These are phyloP conservation scores for Panicum hallii DNA, from an alignment of 202 grass and related monocot genomes.

Conservation along the genomic window DNA sequence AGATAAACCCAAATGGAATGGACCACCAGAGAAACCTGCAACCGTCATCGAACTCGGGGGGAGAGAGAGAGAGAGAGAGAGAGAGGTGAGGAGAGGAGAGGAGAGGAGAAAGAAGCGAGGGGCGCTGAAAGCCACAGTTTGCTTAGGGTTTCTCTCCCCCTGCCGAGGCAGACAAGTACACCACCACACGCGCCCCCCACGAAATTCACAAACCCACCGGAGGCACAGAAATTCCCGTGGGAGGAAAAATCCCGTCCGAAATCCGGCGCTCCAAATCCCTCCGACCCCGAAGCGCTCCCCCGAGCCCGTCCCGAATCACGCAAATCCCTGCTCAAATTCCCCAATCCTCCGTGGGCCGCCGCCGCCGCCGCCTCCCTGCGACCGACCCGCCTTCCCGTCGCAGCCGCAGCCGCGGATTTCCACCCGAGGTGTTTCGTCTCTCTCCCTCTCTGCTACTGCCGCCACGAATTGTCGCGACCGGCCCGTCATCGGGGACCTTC, in stretches of 20 bases:
- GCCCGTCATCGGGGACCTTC: background rate
- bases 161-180: conserved; percentile 36
- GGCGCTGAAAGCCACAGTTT: conserved; percentile 24
- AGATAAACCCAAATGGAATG: conserved; percentile 2
- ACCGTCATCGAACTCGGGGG: conserved; percentile 8
- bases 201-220: conserved; percentile 47
- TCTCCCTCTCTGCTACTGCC: background rate
- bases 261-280: conserved; percentile 48
- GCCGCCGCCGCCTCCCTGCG: background rate
- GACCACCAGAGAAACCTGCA: background rate
- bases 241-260: conserved; percentile 42
- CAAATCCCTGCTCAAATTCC: conserved; percentile 39
- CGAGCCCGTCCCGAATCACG: conserved; percentile 23
- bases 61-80: background rate
- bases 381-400: background rate
- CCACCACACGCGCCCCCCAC: conserved; percentile 31
- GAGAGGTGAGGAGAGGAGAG: background rate
- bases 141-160: conserved; percentile 59
- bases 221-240: conserved; percentile 40
- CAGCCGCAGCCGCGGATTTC: conserved; percentile 26
- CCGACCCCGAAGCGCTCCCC: background rate
- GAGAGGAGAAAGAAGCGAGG: background rate
- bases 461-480: conserved; percentile 19
- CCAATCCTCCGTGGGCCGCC: conserved; percentile 22
- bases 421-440: background rate